Evolutionary conservation across 371 early-diverging fungal genomes (phyloP).

Genomic region (Hamiltosporidium magnivora): DNA sequence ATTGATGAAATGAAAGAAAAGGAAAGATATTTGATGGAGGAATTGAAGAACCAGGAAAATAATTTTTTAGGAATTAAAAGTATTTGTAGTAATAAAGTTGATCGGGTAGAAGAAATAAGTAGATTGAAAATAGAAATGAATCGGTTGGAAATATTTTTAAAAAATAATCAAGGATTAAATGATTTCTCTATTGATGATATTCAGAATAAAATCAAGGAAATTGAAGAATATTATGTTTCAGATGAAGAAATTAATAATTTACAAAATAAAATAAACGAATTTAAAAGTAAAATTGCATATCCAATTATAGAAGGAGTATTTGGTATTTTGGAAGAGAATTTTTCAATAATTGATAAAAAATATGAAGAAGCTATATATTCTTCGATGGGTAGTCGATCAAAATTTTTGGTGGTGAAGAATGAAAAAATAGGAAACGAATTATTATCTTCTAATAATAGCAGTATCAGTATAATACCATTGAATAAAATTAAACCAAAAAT

Average conservation of each 20-base stretch:
- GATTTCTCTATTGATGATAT: background rate
- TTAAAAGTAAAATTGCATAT: constrained; percentile 33
- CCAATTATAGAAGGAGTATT: constrained; percentile 56
- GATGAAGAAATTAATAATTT: background rate
- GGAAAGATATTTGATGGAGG: constrained; percentile 6
- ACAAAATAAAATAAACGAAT: background rate
- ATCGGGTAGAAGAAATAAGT: background rate
- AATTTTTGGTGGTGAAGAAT: constrained; percentile 67
- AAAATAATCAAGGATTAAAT: too few species aligned
- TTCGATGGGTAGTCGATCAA: constrained; percentile 39
- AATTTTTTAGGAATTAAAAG: background rate
- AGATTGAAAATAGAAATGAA: constrained; percentile 1
- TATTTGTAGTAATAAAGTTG: background rate
- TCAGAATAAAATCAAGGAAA: background rate
- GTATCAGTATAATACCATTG: constrained; percentile 86
- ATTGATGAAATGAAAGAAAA: constrained; percentile 1
- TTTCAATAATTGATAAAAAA: constrained; percentile 51
- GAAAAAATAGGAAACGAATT: constrained; percentile 71
- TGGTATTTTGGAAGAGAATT: constrained; percentile 53
- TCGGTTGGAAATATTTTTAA: background rate
- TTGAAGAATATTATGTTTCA: background rate
- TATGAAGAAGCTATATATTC: constrained; percentile 55
- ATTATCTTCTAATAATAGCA: constrained; percentile 65
- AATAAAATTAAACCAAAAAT: constrained; percentile 64
- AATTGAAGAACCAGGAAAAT: background rate